Conservation (phyloP, 805 yeast genomes). For the Ogataea saltuana region DNA sequence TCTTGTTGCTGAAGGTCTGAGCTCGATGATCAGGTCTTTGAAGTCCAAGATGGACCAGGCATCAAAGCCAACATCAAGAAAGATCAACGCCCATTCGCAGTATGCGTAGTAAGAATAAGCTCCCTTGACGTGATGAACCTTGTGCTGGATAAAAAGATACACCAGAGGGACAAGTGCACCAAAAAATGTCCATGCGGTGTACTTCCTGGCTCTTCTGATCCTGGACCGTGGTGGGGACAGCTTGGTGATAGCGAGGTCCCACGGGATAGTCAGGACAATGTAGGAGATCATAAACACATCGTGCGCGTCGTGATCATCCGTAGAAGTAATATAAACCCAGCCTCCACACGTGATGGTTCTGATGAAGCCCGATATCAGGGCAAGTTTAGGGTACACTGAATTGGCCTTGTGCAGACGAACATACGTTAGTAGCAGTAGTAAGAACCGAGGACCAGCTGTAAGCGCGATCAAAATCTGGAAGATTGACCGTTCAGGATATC, state of each 20-base stretch:
- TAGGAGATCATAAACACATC: conserved; percentile 94
- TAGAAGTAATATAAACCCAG: conserved; percentile 96
- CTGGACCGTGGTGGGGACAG: conserved; percentile 47
- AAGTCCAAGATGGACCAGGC: conserved; percentile 77
- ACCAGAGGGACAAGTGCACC: conserved; percentile 76
- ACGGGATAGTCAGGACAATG: conserved; percentile 86
- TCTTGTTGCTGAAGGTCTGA: conserved; percentile 29
- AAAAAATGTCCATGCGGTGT: conserved; percentile 64
- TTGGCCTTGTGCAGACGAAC: conserved; percentile 44
- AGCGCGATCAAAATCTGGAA: conserved; percentile 91
- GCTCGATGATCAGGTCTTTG: conserved; percentile 52
- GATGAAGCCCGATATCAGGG: conserved; percentile 65
- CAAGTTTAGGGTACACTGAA: conserved; percentile 41
- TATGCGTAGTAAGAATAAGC: conserved; percentile 95
- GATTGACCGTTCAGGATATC: conserved; percentile 92
- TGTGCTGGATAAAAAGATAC: conserved; percentile 90
- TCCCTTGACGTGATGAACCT: conserved; percentile 84
- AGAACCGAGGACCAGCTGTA: conserved; percentile 90
- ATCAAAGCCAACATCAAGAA: conserved; percentile 84
- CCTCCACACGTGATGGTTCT: conserved; percentile 97
- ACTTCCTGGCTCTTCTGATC: conserved; percentile 51
- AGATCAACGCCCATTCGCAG: conserved; percentile 88
- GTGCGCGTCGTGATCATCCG: conserved; percentile 96
- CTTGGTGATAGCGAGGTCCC: conserved; percentile 68
- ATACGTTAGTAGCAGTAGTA: conserved; percentile 55